phyloP scores from a whole-genome alignment of 441 rosid genomes.

The Erodium texanum region DNA sequence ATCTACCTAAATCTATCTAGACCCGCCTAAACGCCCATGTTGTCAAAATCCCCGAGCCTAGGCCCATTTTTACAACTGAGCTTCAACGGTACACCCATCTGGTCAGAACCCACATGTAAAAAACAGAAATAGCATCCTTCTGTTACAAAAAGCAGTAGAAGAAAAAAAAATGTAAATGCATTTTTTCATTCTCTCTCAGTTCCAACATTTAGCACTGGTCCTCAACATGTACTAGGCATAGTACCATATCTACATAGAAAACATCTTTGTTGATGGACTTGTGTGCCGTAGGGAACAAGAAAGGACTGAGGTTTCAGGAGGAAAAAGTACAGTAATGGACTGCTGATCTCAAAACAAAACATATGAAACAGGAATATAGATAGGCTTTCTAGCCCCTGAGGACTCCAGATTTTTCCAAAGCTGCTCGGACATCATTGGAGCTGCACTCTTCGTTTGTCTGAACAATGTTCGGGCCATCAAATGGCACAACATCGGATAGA shows the following conservation, averaged over 20 bases:
- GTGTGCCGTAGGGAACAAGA: no score
- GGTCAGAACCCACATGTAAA: no score
- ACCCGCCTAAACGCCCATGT: no score
- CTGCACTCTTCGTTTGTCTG: slow-evolving; percentile 37
- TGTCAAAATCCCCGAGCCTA: no score
- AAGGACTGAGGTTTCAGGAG: no score
- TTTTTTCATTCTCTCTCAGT: slow-evolving; percentile 2
- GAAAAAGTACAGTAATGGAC: background rate
- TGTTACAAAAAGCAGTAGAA: no score
- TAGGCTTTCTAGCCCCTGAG: slow-evolving; percentile 30
- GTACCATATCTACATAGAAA: background rate
- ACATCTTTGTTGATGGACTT: background rate
- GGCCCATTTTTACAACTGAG: no score
- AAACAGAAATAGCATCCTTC: no score
- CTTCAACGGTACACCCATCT: no score
- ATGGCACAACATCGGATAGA: slow-evolving; percentile 68
- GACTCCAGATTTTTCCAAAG: slow-evolving; percentile 52
- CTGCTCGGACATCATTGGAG: slow-evolving; percentile 35
- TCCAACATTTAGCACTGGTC: background rate
- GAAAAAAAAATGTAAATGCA: background rate
- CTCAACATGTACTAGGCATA: background rate
- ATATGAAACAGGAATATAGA: background rate
- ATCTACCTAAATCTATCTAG: no score
- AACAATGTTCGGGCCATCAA: slow-evolving; percentile 56
- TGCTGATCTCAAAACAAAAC: no score